Evolutionary conservation across 2,329 filamentous ascomycete species (phyloP).

Genomic region (Verticillium nonalfalfae): DNA sequence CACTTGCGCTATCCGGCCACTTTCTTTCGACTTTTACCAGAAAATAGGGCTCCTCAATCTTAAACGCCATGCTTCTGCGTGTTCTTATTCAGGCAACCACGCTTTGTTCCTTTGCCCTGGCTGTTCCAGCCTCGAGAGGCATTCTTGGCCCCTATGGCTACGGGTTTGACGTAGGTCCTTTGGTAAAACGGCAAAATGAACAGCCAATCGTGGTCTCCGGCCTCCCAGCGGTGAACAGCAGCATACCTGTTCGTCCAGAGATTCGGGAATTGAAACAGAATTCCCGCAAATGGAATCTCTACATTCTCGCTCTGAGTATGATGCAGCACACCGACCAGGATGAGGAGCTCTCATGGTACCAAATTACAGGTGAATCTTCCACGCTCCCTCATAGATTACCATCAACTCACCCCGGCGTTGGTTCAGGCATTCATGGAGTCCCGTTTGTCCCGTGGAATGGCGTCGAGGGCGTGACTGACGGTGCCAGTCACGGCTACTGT

Average conservation of each 20-base stretch:
- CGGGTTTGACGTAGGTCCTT: constrained; percentile 34
- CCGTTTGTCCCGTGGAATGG: constrained; percentile 53
- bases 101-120: neutral
- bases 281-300: constrained; percentile 67
- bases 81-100: no score
- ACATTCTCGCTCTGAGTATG: constrained; percentile 66
- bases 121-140: neutral
- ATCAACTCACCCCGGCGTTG: constrained; percentile 5
- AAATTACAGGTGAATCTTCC: constrained; percentile 58
- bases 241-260: constrained; percentile 50
- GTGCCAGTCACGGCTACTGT: constrained; percentile 63
- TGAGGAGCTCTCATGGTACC: constrained; percentile 65
- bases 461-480: constrained; percentile 41
- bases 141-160: constrained; percentile 36
- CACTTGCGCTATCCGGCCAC: no score
- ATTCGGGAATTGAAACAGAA: constrained; percentile 60
- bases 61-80: neutral
- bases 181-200: constrained; percentile 31
- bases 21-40: neutral
- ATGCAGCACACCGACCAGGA: constrained; percentile 63
- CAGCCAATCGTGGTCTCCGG: constrained; percentile 35
- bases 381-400: constrained; percentile 1
- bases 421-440: constrained; percentile 70
- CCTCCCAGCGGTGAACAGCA: constrained; percentile 32
- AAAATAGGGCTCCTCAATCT: neutral